These are phyloP conservation scores for Rhinocladiella mackenziei DNA, from an alignment of 2,329 filamentous ascomycete species.

Conservation along the genomic window DNA sequence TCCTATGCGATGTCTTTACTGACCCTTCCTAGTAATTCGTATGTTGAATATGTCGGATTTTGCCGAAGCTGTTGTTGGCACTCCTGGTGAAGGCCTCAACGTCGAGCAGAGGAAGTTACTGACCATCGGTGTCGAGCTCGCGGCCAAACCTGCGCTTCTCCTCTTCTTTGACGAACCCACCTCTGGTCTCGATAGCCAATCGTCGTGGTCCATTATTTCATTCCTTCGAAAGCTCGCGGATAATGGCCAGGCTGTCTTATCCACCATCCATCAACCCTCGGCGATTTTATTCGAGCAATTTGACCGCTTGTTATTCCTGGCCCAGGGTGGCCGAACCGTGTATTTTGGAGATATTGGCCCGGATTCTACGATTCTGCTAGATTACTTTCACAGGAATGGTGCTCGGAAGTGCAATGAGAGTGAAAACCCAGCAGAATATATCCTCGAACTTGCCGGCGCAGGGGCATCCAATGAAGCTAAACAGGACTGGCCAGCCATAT, in stretches of 20 bases:
- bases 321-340: conserved; percentile 69
- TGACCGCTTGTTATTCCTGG: conserved; percentile 72
- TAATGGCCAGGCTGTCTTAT: conserved; percentile 50
- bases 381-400: conserved; percentile 72
- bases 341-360: conserved; percentile 83
- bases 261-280: conserved; percentile 56
- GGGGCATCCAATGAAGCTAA: background rate
- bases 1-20: background rate
- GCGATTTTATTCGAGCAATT: conserved; percentile 53
- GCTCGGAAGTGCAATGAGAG: conserved; percentile 56
- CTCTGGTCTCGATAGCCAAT: conserved; percentile 60
- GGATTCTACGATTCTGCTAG: conserved; percentile 53
- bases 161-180: conserved; percentile 63
- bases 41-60: conserved; percentile 86
- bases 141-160: conserved; percentile 62
- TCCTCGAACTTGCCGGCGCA: conserved; percentile 57
- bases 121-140: conserved; percentile 86
- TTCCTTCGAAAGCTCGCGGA: conserved; percentile 60
- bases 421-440: conserved; percentile 71
- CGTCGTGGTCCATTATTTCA: conserved; percentile 59
- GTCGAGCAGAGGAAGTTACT: conserved; percentile 68
- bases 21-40: conserved; percentile 60
- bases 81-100: conserved; percentile 69
- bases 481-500: conserved; percentile 59
- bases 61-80: conserved; percentile 83